phyloP scores from a whole-genome alignment of 805 yeast genomes.

The Maudiozyma pseudohumilis region DNA sequence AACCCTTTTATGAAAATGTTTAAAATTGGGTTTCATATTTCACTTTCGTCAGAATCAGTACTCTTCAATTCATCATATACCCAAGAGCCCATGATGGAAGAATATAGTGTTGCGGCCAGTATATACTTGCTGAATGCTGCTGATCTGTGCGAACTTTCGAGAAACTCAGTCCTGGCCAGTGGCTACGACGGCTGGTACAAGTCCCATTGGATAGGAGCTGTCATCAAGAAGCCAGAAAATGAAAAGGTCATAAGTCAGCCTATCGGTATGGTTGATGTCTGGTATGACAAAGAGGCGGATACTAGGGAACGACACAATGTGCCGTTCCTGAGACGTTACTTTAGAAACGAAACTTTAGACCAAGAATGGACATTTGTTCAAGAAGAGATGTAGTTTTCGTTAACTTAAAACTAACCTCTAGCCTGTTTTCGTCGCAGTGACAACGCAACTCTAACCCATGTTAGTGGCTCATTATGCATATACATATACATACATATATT shows the following conservation, averaged over 20 bases:
- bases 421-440: too few relatives aligned
- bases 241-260: conserved; percentile 10
- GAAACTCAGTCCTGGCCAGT: conserved; percentile 23
- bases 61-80: conserved; percentile 27
- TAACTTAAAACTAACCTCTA: too few relatives aligned
- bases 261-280: conserved; percentile 19
- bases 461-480: too few relatives aligned
- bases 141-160: conserved; percentile 25
- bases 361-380: conserved; percentile 23
- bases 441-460: too few relatives aligned
- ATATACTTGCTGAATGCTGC: conserved; percentile 26
- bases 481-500: background rate
- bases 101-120: conserved; percentile 29
- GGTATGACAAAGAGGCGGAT: conserved; percentile 24
- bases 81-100: conserved; percentile 27
- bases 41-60: conserved; percentile 23
- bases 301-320: conserved; percentile 27
- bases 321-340: conserved; percentile 21
- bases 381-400: background rate
- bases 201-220: conserved; percentile 27
- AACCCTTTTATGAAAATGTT: conserved; percentile 27
- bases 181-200: conserved; percentile 27
- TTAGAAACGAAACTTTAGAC: conserved; percentile 18
- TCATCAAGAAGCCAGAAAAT: conserved; percentile 3
- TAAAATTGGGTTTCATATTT: conserved; percentile 21